phyloP scores from a whole-genome alignment of 2,329 filamentous ascomycete genomes.

The Alternaria triticina region DNA sequence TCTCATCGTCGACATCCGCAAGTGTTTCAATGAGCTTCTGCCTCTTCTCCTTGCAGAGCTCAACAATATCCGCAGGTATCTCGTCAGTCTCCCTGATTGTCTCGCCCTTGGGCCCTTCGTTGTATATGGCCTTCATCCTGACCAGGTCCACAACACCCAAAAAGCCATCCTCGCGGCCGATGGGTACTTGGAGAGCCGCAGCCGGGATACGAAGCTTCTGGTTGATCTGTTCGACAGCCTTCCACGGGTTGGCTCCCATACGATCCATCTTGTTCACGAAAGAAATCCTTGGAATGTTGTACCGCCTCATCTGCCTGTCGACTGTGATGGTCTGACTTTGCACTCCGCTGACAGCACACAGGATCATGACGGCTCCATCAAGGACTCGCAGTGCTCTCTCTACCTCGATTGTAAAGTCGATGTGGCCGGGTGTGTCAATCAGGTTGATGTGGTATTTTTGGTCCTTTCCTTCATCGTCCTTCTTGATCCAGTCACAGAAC shows the following conservation, averaged over 20 bases:
- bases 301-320: slow-evolving; percentile 97
- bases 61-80: slow-evolving; percentile 79
- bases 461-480: slow-evolving; percentile 71
- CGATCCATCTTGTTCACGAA: slow-evolving; percentile 99
- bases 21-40: slow-evolving; percentile 90
- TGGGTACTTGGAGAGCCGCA: slow-evolving; percentile 92
- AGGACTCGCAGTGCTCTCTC: slow-evolving; percentile 93
- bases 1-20: slow-evolving; percentile 97
- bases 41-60: slow-evolving; percentile 81
- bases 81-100: slow-evolving; percentile 77
- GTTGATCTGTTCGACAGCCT: slow-evolving; percentile 97
- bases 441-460: slow-evolving; percentile 97
- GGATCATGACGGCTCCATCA: slow-evolving; percentile 97
- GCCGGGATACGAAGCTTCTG: slow-evolving; percentile 91
- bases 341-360: slow-evolving; percentile 95
- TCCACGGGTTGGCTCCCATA: slow-evolving; percentile 98
- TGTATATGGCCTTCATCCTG: slow-evolving; percentile 91
- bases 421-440: slow-evolving; percentile 98
- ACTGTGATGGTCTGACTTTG: slow-evolving; percentile 98
- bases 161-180: slow-evolving; percentile 90
- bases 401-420: slow-evolving; percentile 99
- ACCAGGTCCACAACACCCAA: slow-evolving; percentile 92
- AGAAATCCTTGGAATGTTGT: slow-evolving; percentile 92
- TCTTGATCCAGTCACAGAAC: slow-evolving; percentile 96
- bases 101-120: slow-evolving; percentile 80